Percentiles rank a stretch among this genome's conserved stretches.
phyloP scores from a whole-genome alignment of 1,284 basidiomycete species.

The Heliocybe sulcata region DNA sequence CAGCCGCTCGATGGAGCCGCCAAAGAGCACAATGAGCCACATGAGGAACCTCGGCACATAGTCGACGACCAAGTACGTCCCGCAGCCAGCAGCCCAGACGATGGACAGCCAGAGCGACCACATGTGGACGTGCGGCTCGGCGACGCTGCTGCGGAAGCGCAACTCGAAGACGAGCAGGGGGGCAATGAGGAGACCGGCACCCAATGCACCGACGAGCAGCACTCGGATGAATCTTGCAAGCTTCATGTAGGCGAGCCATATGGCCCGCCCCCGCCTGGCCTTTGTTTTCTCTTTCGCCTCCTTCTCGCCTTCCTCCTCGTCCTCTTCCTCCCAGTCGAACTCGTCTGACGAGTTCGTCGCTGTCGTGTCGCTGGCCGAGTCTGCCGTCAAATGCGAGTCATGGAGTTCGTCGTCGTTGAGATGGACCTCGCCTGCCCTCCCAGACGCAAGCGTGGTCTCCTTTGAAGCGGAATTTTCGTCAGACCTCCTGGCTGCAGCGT shows the following conservation, averaged over 20 bases:
- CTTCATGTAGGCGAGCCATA: conserved; percentile 63
- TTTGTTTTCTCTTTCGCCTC: conserved; percentile 17
- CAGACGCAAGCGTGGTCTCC: background rate
- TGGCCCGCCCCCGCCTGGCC: conserved; percentile 44
- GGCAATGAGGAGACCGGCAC: conserved; percentile 55
- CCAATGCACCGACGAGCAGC: conserved; percentile 47
- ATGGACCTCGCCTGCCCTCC: background rate
- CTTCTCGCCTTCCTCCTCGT: conserved; percentile 34
- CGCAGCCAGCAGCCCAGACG: conserved; percentile 57
- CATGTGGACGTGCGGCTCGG: conserved; percentile 47
- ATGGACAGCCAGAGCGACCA: conserved; percentile 74
- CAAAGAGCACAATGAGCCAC: conserved; percentile 43
- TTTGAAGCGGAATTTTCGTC: background rate
- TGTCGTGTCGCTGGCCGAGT: conserved; percentile 35
- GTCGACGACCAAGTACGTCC: conserved; percentile 59
- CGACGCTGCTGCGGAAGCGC: conserved; percentile 42
- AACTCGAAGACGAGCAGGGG: conserved; percentile 64
- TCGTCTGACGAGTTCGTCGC: conserved; percentile 60
- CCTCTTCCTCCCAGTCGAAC: conserved; percentile 63
- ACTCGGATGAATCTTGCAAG: conserved; percentile 54
- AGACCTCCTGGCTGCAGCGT: background rate
- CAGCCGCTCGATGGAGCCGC: conserved; percentile 55
- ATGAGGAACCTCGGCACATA: conserved; percentile 51
- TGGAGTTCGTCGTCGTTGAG: background rate
- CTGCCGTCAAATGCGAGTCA: conserved; percentile 17